phyloP scores from a whole-genome alignment of 2,329 filamentous ascomycete genomes.

The Botrytis aclada region DNA sequence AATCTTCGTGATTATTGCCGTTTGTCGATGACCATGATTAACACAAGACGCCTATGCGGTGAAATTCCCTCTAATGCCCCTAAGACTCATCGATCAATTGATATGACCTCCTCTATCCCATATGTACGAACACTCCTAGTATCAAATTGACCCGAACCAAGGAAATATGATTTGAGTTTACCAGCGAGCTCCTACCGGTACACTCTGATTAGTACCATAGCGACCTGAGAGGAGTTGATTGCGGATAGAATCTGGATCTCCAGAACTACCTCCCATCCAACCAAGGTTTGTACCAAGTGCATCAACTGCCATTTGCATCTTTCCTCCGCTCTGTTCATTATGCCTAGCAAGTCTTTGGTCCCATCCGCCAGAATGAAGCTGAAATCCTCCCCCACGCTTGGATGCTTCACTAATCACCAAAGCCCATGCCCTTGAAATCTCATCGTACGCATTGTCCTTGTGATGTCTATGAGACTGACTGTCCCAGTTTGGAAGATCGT shows the following conservation, averaged over 20 bases:
- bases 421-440: constrained; percentile 91
- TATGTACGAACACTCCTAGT: constrained; percentile 32
- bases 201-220: constrained; percentile 52
- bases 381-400: constrained; percentile 87
- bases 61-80: constrained; percentile 18
- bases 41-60: constrained; percentile 19
- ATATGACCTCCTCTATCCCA: constrained; percentile 19
- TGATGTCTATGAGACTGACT: constrained; percentile 84
- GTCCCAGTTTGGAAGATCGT: constrained; percentile 87
- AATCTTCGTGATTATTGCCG: constrained; percentile 34
- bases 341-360: constrained; percentile 84
- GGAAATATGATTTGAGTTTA: background rate
- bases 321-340: constrained; percentile 80
- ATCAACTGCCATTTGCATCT: constrained; percentile 74
- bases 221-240: constrained; percentile 60
- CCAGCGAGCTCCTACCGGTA: constrained; percentile 61
- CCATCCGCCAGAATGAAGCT: constrained; percentile 87
- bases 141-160: background rate
- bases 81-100: constrained; percentile 11
- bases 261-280: constrained; percentile 61
- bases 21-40: constrained; percentile 21
- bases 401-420: constrained; percentile 86
- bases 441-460: constrained; percentile 94
- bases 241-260: constrained; percentile 55
- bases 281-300: constrained; percentile 72